Percentiles rank a stretch among this genome's conserved stretches.
These are phyloP conservation scores for Claviceps capensis DNA, from an alignment of 2,329 filamentous ascomycete species.

Conservation along the genomic window DNA sequence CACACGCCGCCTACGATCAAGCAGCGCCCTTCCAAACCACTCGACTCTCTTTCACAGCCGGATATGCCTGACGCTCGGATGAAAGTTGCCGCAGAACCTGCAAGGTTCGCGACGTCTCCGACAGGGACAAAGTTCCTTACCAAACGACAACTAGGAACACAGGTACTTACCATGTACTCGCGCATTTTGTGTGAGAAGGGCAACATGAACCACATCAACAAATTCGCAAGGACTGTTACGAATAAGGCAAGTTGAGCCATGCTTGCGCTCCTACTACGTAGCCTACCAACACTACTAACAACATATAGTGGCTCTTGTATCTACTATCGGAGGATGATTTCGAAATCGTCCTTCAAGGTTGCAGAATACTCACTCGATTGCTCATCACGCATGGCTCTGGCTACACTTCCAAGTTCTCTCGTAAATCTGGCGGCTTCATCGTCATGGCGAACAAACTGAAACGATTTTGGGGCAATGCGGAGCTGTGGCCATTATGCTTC, in stretches of 20 bases:
- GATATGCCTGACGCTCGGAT: conserved; percentile 26
- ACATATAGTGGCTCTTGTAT: conserved; percentile 69
- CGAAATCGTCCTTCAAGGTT: conserved; percentile 66
- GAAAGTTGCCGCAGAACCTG: conserved; percentile 23
- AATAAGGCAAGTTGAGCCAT: conserved; percentile 54
- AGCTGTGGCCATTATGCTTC: conserved; percentile 79
- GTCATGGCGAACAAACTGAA: conserved; percentile 74
- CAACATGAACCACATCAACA: conserved; percentile 57
- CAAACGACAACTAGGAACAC: conserved; percentile 58
- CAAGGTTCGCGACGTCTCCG: conserved; percentile 16
- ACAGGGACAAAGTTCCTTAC: conserved; percentile 30
- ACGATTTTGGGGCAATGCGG: conserved; percentile 76
- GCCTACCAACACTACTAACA: conserved; percentile 7
- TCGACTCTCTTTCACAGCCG: conserved; percentile 24
- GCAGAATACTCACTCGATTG: conserved; percentile 71
- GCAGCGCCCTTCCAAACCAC: conserved; percentile 37
- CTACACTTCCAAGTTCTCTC: conserved; percentile 74
- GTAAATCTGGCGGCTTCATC: conserved; percentile 73
- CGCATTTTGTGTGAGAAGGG: conserved; percentile 62
- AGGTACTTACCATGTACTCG: conserved; percentile 64
- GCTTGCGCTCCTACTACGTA: neutral
- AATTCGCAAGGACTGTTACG: conserved; percentile 87
- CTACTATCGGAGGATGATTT: conserved; percentile 77
- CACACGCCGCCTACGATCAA: conserved; percentile 42
- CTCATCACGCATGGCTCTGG: conserved; percentile 67